Conservation (phyloP, 2,329 filamentous ascomycete species). For the Huntiella savannae region DNA sequence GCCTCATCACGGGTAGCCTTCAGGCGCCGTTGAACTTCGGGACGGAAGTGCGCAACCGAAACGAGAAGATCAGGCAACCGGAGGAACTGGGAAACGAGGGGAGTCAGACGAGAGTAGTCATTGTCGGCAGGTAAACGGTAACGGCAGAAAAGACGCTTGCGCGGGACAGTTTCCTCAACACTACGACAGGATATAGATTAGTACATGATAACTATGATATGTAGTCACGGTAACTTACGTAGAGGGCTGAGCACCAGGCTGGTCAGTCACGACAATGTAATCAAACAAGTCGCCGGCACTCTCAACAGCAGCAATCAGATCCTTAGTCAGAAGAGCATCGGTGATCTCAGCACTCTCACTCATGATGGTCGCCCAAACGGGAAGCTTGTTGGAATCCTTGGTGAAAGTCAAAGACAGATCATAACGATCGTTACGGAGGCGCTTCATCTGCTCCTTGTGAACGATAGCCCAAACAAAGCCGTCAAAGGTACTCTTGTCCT, state of each 20-base stretch:
- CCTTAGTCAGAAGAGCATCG: constrained; percentile 67
- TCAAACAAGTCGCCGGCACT: constrained; percentile 62
- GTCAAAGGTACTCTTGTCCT: constrained; percentile 55
- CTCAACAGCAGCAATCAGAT: constrained; percentile 62
- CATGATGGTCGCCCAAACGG: constrained; percentile 83
- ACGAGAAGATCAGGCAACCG: constrained; percentile 71
- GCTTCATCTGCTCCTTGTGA: constrained; percentile 86
- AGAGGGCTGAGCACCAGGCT: constrained; percentile 68
- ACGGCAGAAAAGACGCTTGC: constrained; percentile 72
- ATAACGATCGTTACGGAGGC: constrained; percentile 78
- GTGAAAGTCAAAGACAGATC: constrained; percentile 84
- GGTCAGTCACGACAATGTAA: constrained; percentile 75
- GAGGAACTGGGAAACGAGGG: constrained; percentile 65
- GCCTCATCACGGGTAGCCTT: constrained; percentile 62
- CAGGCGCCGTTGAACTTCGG: constrained; percentile 76
- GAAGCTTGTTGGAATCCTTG: constrained; percentile 81
- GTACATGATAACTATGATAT: neutral
- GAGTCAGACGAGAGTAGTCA: constrained; percentile 45
- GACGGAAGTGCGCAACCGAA: constrained; percentile 61
- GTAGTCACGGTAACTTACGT: constrained; percentile 37
- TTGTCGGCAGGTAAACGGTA: constrained; percentile 47
- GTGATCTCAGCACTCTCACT: constrained; percentile 92
- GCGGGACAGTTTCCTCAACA: constrained; percentile 63
- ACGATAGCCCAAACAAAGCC: constrained; percentile 89
- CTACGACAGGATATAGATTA: constrained; percentile 23